Evolutionary conservation across 805 yeast species (phyloP).

Genomic region (Saturnispora dispora): DNA sequence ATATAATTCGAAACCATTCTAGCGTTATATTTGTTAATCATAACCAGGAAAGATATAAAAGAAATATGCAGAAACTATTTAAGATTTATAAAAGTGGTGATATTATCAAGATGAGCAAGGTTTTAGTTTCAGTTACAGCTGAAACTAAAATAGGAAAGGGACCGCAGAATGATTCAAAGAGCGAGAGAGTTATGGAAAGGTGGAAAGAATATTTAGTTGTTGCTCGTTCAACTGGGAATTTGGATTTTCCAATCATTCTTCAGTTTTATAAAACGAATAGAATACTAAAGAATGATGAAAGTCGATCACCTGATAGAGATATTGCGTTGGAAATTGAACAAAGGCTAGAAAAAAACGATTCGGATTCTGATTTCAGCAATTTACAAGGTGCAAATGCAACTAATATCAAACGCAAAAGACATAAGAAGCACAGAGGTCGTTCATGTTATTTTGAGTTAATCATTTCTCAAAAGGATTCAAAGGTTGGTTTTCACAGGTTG

Average conservation of each 20-base stretch:
- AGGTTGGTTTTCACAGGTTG: slow-evolving; percentile 49
- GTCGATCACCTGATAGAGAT: neutral
- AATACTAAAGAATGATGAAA: slow-evolving; percentile 22
- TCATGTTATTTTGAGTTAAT: slow-evolving; percentile 14
- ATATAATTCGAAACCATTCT: neutral
- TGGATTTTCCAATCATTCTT: slow-evolving; percentile 43
- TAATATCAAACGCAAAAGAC: neutral
- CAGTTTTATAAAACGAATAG: slow-evolving; percentile 50
- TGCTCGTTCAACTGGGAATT: slow-evolving; percentile 50
- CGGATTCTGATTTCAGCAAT: neutral
- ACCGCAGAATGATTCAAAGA: slow-evolving; percentile 23
- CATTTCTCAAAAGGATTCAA: slow-evolving; percentile 16
- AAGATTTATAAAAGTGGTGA: slow-evolving; percentile 43
- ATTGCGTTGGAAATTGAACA: slow-evolving; percentile 1
- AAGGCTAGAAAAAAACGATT: neutral
- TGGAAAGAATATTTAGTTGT: slow-evolving; percentile 79
- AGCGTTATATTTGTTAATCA: neutral
- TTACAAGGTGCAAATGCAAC: neutral
- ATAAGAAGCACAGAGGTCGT: slow-evolving; percentile 12
- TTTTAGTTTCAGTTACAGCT: slow-evolving; percentile 50
- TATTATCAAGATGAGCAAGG: slow-evolving; percentile 54
- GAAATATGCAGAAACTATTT: slow-evolving; percentile 22
- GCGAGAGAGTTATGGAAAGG: slow-evolving; percentile 50
- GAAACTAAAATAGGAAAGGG: slow-evolving; percentile 17
- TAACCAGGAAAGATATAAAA: slow-evolving; percentile 14